Conservation (phyloP, 1,284 basidiomycete species). For the Sphaerobolus stellatus region DNA sequence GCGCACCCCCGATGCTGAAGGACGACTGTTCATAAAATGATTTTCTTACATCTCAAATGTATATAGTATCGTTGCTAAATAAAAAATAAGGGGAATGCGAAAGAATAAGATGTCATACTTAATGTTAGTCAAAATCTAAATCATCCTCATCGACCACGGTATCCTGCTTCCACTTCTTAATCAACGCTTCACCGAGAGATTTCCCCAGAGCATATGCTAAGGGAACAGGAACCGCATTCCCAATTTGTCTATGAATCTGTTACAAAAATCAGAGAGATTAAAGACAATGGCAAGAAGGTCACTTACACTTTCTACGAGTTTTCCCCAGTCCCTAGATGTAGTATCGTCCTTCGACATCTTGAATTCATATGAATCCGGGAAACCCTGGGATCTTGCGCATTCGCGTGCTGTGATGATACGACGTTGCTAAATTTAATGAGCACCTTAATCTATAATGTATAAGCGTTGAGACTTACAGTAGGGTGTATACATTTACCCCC, state of each 20-base stretch:
- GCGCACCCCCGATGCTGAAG: too few relatives aligned
- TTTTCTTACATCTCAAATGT: too few relatives aligned
- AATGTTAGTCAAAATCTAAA: too few relatives aligned
- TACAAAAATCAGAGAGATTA: conserved; percentile 1
- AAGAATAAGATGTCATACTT: too few relatives aligned
- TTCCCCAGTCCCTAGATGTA: conserved; percentile 19
- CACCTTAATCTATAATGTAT: background rate
- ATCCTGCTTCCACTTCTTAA: conserved; percentile 49
- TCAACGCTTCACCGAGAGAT: conserved; percentile 49
- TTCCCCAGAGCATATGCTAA: conserved; percentile 62
- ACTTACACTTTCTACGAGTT: conserved; percentile 50
- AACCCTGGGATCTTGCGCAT: conserved; percentile 68
- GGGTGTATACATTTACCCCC: conserved; percentile 58
- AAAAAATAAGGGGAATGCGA: too few relatives aligned
- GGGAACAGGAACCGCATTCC: conserved; percentile 71
- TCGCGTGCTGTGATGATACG: conserved; percentile 63
- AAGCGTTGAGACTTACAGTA: conserved; percentile 39
- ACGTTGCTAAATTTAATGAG: conserved; percentile 50
- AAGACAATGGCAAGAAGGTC: conserved; percentile 2
- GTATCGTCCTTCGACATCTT: conserved; percentile 40
- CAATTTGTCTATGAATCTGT: conserved; percentile 71
- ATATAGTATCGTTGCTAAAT: too few relatives aligned
- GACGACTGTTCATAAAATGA: too few relatives aligned
- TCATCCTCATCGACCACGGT: too few relatives aligned
- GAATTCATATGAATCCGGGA: conserved; percentile 65